These are phyloP conservation scores for Malassezia restricta DNA, from an alignment of 1,284 basidiomycete genomes.

Conservation along the genomic window DNA sequence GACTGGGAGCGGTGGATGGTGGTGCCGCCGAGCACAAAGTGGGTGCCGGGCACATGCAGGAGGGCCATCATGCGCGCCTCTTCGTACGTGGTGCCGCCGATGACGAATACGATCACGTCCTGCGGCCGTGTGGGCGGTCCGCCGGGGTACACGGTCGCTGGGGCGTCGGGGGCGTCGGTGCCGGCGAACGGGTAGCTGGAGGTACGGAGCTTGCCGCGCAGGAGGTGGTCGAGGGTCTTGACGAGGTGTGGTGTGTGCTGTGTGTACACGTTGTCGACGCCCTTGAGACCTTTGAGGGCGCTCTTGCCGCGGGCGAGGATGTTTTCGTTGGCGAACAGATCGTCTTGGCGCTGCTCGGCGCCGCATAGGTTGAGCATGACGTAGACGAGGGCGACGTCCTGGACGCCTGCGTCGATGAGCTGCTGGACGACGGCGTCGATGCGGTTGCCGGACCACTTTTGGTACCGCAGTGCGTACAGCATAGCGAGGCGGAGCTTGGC, in stretches of 20 bases:
- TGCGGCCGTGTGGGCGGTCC: constrained; percentile 20
- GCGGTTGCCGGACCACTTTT: constrained; percentile 73
- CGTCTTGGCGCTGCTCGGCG: constrained; percentile 89
- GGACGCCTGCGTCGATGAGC: constrained; percentile 67
- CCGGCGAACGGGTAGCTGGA: constrained; percentile 64
- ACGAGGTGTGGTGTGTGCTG: constrained; percentile 89
- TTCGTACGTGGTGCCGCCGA: constrained; percentile 44
- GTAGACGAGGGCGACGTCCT: constrained; percentile 62
- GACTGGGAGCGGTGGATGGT: constrained; percentile 33
- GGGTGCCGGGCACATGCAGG: constrained; percentile 26
- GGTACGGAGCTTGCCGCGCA: constrained; percentile 75
- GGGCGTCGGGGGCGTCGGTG: not conserved
- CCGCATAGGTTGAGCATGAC: constrained; percentile 86
- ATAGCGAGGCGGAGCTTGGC: constrained; percentile 89
- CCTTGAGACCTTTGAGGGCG: constrained; percentile 89
- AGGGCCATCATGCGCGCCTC: constrained; percentile 36
- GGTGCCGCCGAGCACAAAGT: constrained; percentile 39
- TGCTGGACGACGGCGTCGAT: constrained; percentile 72
- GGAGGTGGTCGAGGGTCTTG: constrained; percentile 77
- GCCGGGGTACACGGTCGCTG: constrained; percentile 6
- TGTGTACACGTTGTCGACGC: constrained; percentile 98
- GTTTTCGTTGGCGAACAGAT: constrained; percentile 90
- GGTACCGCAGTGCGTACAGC: constrained; percentile 85
- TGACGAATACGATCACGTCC: constrained; percentile 43
- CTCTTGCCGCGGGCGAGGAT: constrained; percentile 86